These are phyloP conservation scores for Pichia kluyveri DNA, from an alignment of 805 yeast genomes.

Conservation along the genomic window DNA sequence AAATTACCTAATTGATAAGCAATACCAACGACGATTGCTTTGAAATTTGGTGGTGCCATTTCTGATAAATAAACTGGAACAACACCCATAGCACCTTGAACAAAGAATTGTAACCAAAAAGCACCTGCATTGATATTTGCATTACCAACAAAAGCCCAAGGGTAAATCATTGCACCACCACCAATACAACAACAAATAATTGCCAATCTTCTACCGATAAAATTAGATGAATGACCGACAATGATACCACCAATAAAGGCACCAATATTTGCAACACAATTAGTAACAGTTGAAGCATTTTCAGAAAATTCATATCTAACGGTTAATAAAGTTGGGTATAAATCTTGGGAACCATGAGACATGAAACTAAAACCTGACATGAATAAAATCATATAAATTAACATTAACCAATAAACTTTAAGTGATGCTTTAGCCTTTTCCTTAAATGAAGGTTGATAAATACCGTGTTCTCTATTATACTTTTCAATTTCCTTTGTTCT, in stretches of 20 bases:
- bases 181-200: conserved; percentile 41
- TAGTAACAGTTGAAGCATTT: conserved; percentile 44
- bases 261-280: conserved; percentile 51
- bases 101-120: conserved; percentile 52
- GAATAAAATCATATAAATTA: conserved; percentile 45
- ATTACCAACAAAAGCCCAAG: conserved; percentile 45
- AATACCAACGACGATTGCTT: conserved; percentile 54
- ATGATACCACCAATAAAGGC: conserved; percentile 48
- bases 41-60: conserved; percentile 52
- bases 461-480: conserved; percentile 23
- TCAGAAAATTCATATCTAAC: conserved; percentile 34
- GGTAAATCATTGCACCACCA: conserved; percentile 57
- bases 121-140: conserved; percentile 49
- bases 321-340: conserved; percentile 46
- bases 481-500: conserved; percentile 30
- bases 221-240: conserved; percentile 46
- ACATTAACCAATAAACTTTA: conserved; percentile 47
- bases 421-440: conserved; percentile 29
- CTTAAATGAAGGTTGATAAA: conserved; percentile 25
- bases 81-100: conserved; percentile 67
- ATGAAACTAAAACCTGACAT: conserved; percentile 59
- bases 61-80: conserved; percentile 54
- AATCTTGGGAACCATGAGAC: conserved; percentile 58
- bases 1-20: conserved; percentile 64
- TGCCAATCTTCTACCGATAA: conserved; percentile 46